phyloP scores from a whole-genome alignment of 139 green algal species.

The Tetratostichococcus sp. region DNA sequence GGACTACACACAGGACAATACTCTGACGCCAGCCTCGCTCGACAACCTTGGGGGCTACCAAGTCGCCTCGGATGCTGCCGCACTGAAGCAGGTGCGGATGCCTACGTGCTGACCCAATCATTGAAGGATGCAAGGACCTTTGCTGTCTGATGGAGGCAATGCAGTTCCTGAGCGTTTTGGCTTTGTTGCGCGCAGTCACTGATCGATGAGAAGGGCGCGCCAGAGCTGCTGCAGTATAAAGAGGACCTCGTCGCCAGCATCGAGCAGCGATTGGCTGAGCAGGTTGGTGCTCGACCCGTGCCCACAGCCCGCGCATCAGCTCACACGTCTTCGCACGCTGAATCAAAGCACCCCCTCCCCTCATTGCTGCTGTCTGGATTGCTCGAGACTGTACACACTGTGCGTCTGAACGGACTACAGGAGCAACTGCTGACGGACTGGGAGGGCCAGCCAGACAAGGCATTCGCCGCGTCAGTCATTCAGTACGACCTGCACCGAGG shows the following conservation, averaged over 20 bases:
- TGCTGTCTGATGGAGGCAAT: too few relatives aligned
- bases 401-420: too few relatives aligned
- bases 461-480: not conserved
- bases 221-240: conserved; percentile 42
- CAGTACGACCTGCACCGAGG: not conserved
- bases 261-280: conserved; percentile 18
- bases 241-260: conserved; percentile 26
- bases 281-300: conserved; percentile 11
- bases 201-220: conserved; percentile 41
- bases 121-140: too few relatives aligned
- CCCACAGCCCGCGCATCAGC: too few relatives aligned
- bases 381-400: too few relatives aligned
- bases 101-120: too few relatives aligned
- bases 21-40: too few relatives aligned
- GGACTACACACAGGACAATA: not conserved
- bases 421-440: not conserved
- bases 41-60: not conserved
- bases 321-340: not conserved
- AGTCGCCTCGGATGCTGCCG: not conserved
- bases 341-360: too few relatives aligned
- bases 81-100: not conserved
- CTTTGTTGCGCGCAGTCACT: conserved; percentile 18
- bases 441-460: not conserved
- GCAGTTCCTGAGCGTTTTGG: too few relatives aligned
- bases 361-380: too few relatives aligned